Evolutionary conservation across 306 rosid genomes (phyloP).

Genomic region (Trichosanthes truncata): DNA sequence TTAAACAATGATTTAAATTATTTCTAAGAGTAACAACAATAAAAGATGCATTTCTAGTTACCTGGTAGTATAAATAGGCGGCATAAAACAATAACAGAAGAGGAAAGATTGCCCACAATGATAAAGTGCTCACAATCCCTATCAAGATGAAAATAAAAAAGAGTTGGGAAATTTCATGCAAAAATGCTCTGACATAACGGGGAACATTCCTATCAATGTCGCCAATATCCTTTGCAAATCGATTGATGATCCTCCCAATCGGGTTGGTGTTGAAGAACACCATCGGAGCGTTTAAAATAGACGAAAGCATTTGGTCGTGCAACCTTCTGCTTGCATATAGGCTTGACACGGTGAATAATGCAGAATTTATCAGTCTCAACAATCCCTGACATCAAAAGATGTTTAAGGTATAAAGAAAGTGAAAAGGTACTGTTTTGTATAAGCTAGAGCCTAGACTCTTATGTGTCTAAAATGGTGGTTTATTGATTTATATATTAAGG

Average conservation of each 20-base stretch:
- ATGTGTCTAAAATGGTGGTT: too few relatives aligned
- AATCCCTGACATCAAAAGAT: slow-evolving; percentile 44
- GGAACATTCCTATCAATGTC: slow-evolving; percentile 92
- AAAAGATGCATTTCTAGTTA: slow-evolving; percentile 12
- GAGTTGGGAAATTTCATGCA: slow-evolving; percentile 67
- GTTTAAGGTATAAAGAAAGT: slow-evolving; percentile 15
- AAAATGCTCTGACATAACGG: slow-evolving; percentile 54
- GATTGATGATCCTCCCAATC: too few relatives aligned
- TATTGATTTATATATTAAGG: too few relatives aligned
- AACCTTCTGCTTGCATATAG: slow-evolving; percentile 75
- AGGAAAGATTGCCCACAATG: slow-evolving; percentile 95
- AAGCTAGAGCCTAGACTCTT: too few relatives aligned
- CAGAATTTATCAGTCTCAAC: slow-evolving; percentile 63
- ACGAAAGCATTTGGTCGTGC: slow-evolving; percentile 83
- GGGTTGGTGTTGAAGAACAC: too few relatives aligned
- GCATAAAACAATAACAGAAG: slow-evolving; percentile 68
- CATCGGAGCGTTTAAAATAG: too few relatives aligned
- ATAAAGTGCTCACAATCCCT: slow-evolving; percentile 87
- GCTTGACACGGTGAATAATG: slow-evolving; percentile 67
- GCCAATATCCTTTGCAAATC: slow-evolving; percentile 90
- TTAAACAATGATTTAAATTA: not conserved
- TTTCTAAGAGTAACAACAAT: not conserved
- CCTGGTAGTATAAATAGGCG: slow-evolving; percentile 91
- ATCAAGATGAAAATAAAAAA: slow-evolving; percentile 79
- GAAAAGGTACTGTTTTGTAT: not conserved